Evolutionary conservation across 306 rosid species (phyloP), one percentile per base, ranked within the genome.

Genomic region (Hippophae gyantsensis): DNA sequence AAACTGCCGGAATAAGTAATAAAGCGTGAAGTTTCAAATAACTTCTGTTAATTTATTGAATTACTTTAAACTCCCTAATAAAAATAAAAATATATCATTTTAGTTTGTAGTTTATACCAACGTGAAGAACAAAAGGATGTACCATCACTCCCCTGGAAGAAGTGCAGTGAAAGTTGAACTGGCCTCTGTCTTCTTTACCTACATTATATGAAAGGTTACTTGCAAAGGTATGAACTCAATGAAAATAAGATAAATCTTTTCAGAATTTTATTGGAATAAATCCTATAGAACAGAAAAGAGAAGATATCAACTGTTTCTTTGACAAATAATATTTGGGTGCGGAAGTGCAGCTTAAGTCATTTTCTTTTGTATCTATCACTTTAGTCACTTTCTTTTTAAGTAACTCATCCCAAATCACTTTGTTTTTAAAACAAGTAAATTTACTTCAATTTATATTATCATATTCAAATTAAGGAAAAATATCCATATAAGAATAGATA

Each of bases 101-200:
- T 32, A 32, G 5, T 32, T 32, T 32, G 38, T 32, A 32, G 53
- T 67, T 62, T 72, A 14, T 44, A 64, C 53, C 65, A 54, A 64
- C 55, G 62, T 43, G 43, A 52, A 60, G 63, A 67, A 46, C 59
- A 60, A 44, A 54, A 43, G 44, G 42, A 60, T 47, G 65, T 48
- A 45, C 42, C 57, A 48, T 85, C 81, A 85, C 73, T 88, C 82
- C 57, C 83, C 84, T 0, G 79, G 79, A 63, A 49, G 82, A 73
- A 83, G 84, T 64, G 88, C 66, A 5, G 80, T 66, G 76, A 76
- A 92, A 11, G 80, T 67, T 71, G 95, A 78, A 74, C 90, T 82
- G 32, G 85, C 64, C 80, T 92, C 86, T 0, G 96, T 85, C 81
- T 92, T 85, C 6, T 87, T 79, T 63, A 81, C 95, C 98, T 92